Base-by-base conservation (phyloP, 2,329 filamentous ascomycete genomes). In the Magnaporthales sp. region DNA sequence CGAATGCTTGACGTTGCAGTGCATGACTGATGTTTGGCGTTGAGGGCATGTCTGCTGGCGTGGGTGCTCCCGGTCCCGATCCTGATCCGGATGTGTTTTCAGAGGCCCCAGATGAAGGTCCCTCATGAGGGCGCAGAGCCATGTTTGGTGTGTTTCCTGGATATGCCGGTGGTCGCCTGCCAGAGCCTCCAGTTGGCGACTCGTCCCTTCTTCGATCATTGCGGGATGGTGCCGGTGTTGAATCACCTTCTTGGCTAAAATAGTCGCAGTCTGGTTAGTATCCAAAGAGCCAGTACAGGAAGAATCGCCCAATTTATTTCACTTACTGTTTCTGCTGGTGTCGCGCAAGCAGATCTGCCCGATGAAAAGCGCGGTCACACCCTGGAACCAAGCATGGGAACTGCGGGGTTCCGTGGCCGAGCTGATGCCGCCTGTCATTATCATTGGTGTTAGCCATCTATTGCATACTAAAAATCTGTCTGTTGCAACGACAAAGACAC, bases 331-430 rank as follows among this genome's bases (percentile, higher is more conserved):
- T 77, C 69, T 80, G 78, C 67, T 79, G 74, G 71, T 89, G 86
- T 56, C 86, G 83, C 29, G 84, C 79, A 22, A 88, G 78, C 15
- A 89, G 75, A 73, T 89, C 86, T 64, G 81, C 80, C 67, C 86
- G 80, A 69, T 87, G 83, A 69, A 89, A 89, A 22, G 79, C 78
- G 69, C 82, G 83, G 60, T 83, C 84, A 72, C 86, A 89, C 46
- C 83, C 81, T n/a, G 80, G 78, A 67, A 81, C 79, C 4, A 75
- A 78, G 69, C 86, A 89, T 51, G 76, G 76, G 70, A 81, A 81
- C 63, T 80, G 78, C 32, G 86, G 83, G 65, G 79, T 82, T 67
- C 82, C 78, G 73, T 89, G 86, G 70, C 84, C 86, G 54, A 87
- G 80, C 73, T 88, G 68, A 51, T 70, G 69, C 5, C 69, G 69